Conservation (phyloP, 352 stramenopile species). For the Phytophthora cactorum region DNA sequence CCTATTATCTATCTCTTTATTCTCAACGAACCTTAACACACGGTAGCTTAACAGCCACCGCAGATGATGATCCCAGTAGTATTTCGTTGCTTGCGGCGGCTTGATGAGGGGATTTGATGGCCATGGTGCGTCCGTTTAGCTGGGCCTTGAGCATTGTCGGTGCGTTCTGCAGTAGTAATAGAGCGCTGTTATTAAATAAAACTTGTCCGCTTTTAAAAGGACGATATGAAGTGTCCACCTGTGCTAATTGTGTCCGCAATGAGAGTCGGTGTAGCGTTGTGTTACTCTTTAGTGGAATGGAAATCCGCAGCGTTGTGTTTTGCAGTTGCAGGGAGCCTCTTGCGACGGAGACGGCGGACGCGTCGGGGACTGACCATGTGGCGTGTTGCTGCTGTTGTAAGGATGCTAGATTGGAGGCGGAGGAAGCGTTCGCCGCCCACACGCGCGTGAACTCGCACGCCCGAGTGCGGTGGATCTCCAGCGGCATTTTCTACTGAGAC, state of each 20-base stretch:
- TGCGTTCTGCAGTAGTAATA: constrained; percentile 16
- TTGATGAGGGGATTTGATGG: constrained; percentile 23
- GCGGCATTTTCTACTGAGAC: background rate
- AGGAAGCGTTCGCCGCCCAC: constrained; percentile 36
- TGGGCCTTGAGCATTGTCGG: constrained; percentile 39
- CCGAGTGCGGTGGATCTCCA: constrained; percentile 45
- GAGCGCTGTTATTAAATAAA: background rate
- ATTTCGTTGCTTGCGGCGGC: constrained; percentile 27
- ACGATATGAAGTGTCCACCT: constrained; percentile 10
- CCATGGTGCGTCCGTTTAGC: constrained; percentile 36
- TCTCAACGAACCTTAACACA: constrained; percentile 37
- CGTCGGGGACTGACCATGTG: constrained; percentile 22
- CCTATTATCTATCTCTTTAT: background rate
- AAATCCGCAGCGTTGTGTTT: constrained; percentile 19
- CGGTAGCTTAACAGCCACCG: constrained; percentile 42
- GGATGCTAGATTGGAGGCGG: constrained; percentile 8
- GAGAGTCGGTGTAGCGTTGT: constrained; percentile 29
- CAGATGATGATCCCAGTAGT: constrained; percentile 37
- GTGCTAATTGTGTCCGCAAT: constrained; percentile 29
- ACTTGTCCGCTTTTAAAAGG: background rate
- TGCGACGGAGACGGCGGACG: constrained; percentile 26
- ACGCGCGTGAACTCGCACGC: constrained; percentile 39
- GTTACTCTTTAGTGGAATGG: constrained; percentile 5
- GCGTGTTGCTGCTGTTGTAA: constrained; percentile 29
- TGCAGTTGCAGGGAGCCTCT: constrained; percentile 20